Evolutionary conservation across 768 basidiomycete species (phyloP).

Genomic region (Botryobasidium botryosum): DNA sequence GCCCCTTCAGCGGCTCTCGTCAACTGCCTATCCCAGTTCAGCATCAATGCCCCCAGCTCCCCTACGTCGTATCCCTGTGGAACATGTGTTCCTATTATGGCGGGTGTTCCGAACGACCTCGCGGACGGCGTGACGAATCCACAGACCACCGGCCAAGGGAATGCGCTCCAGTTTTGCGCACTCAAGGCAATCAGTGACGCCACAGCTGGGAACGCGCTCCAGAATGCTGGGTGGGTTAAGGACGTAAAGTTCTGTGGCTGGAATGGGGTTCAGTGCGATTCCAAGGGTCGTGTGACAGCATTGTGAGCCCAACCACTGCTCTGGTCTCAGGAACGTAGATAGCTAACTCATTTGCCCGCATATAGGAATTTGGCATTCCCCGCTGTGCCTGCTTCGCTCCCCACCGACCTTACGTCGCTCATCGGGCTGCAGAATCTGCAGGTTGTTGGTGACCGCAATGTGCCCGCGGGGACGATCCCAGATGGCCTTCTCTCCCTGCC

Average conservation of each 20-base stretch:
- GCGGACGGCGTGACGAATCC: constrained; percentile 15
- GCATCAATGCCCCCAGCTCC: constrained; percentile 27
- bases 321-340: neutral
- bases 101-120: constrained; percentile 22
- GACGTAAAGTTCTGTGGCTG: constrained; percentile 31
- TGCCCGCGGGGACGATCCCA: constrained; percentile 24
- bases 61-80: constrained; percentile 31
- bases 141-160: constrained; percentile 21
- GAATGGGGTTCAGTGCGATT: constrained; percentile 30
- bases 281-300: constrained; percentile 24
- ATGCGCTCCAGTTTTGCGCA: constrained; percentile 32
- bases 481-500: constrained; percentile 2
- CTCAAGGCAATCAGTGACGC: constrained; percentile 29
- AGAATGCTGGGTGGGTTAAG: constrained; percentile 29
- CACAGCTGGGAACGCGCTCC: constrained; percentile 24
- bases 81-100: constrained; percentile 27
- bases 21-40: constrained; percentile 31
- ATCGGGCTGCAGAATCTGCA: constrained; percentile 24
- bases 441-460: constrained; percentile 26
- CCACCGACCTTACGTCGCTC: constrained; percentile 25
- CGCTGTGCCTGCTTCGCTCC: constrained; percentile 29
- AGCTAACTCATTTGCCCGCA: constrained; percentile 1
- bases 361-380: constrained; percentile 28
- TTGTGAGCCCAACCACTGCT: constrained; percentile 21
- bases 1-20: constrained; percentile 19